Evolutionary conservation across 1,139 yeast genomes (phyloP).

Genomic region (Yamadazyma dushanensis): DNA sequence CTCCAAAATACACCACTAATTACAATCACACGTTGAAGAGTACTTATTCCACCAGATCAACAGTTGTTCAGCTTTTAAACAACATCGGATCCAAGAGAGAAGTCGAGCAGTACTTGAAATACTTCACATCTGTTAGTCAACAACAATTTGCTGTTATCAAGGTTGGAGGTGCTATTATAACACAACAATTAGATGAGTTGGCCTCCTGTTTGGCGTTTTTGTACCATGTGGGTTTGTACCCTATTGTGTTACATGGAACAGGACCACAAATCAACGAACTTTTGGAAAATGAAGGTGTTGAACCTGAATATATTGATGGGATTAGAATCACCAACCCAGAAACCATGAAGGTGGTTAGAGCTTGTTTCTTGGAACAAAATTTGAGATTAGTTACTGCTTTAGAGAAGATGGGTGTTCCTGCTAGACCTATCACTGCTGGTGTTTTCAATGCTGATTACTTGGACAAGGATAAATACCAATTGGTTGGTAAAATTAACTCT

Average conservation of each 20-base stretch:
- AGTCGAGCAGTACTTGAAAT: constrained; percentile 94
- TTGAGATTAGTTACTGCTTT: constrained; percentile 91
- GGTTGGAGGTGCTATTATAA: constrained; percentile 98
- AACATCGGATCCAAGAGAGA: constrained; percentile 97
- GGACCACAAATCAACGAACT: constrained; percentile 98
- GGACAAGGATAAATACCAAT: constrained; percentile 85
- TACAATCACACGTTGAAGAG: not conserved
- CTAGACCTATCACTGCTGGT: constrained; percentile 98
- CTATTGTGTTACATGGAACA: constrained; percentile 95
- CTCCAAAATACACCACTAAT: no score
- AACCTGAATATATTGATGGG: constrained; percentile 95
- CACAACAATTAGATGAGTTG: constrained; percentile 87
- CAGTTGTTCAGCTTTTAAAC: constrained; percentile 90
- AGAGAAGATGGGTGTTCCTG: constrained; percentile 95
- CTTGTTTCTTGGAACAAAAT: constrained; percentile 93
- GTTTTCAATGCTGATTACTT: constrained; percentile 93
- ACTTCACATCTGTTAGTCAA: constrained; percentile 91
- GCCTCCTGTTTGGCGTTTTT: constrained; percentile 95
- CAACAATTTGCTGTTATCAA: constrained; percentile 98
- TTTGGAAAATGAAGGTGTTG: constrained; percentile 91
- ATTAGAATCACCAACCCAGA: constrained; percentile 92
- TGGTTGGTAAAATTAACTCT: constrained; percentile 85
- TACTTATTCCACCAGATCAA: constrained; percentile 72
- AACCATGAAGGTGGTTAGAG: constrained; percentile 95
- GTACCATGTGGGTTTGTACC: constrained; percentile 96